phyloP scores from a whole-genome alignment of 352 stramenopile genomes.

The Phytophthora foliorum region DNA sequence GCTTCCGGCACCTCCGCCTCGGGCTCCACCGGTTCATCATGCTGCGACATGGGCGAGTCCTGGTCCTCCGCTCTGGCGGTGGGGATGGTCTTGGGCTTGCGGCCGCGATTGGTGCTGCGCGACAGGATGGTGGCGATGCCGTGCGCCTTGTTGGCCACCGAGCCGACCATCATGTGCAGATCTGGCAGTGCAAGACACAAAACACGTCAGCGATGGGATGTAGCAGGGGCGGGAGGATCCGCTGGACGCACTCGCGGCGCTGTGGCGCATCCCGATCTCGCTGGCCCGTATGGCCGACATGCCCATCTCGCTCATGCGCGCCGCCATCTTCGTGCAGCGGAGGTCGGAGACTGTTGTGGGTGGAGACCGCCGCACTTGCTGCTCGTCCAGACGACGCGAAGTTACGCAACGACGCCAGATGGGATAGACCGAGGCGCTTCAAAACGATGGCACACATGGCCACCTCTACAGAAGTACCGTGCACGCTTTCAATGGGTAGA shows the following conservation, averaged over 20 bases:
- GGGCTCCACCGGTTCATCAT: constrained; percentile 27
- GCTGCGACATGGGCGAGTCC: constrained; percentile 38
- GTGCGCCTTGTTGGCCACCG: constrained; percentile 44
- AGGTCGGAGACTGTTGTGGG: constrained; percentile 18
- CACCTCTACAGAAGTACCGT: constrained; percentile 27
- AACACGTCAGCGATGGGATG: constrained; percentile 25
- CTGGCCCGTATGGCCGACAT: constrained; percentile 45
- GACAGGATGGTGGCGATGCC: constrained; percentile 36
- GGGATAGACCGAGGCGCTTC: constrained; percentile 21
- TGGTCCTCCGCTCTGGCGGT: constrained; percentile 38
- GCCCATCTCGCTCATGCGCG: constrained; percentile 46
- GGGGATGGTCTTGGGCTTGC: constrained; percentile 35
- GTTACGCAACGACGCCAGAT: constrained; percentile 35
- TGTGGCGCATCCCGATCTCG: constrained; percentile 53
- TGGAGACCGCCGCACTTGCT: constrained; percentile 16
- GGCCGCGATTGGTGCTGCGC: constrained; percentile 26
- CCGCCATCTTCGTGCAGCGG: constrained; percentile 25
- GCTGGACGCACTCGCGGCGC: constrained; percentile 41
- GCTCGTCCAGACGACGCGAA: constrained; percentile 22
- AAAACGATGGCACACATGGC: constrained; percentile 9
- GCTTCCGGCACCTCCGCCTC: constrained; percentile 33
- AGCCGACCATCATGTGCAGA: constrained; percentile 46
- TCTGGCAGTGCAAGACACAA: constrained; percentile 30
- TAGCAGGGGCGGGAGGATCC: constrained; percentile 29
- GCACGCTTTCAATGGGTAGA: constrained; percentile 3